phyloP scores from a whole-genome alignment of 805 yeast genomes.

The Yamadazyma philogaea region DNA sequence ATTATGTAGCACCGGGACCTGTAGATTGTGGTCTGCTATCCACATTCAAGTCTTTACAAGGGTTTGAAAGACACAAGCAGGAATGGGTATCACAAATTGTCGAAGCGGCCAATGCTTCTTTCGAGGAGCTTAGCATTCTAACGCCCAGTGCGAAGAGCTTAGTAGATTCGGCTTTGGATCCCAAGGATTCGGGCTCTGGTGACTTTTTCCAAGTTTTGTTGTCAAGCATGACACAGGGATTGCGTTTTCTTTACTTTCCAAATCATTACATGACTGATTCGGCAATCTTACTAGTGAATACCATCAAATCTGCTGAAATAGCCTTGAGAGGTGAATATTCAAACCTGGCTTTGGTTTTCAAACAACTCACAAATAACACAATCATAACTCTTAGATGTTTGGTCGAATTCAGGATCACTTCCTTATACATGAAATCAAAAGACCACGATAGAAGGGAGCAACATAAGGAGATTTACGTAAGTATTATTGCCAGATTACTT shows the following conservation, averaged over 20 bases:
- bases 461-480: slow-evolving; percentile 30
- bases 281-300: slow-evolving; percentile 44
- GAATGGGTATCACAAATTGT: slow-evolving; percentile 27
- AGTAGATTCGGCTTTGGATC: slow-evolving; percentile 16
- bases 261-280: slow-evolving; percentile 35
- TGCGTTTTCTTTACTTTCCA: slow-evolving; percentile 38
- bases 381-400: slow-evolving; percentile 55
- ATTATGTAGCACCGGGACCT: slow-evolving; percentile 19
- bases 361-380: slow-evolving; percentile 60
- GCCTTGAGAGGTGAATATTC: slow-evolving; percentile 52
- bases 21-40: slow-evolving; percentile 9
- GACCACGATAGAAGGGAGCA: slow-evolving; percentile 33
- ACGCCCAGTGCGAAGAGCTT: slow-evolving; percentile 27
- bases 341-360: slow-evolving; percentile 43
- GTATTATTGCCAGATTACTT: slow-evolving; percentile 31
- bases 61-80: slow-evolving; percentile 7
- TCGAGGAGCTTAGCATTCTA: slow-evolving; percentile 23
- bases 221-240: slow-evolving; percentile 33
- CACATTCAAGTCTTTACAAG: slow-evolving; percentile 13
- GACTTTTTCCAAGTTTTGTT: slow-evolving; percentile 28
- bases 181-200: slow-evolving; percentile 5
- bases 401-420: slow-evolving; percentile 38
- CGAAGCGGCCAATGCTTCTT: slow-evolving; percentile 18
- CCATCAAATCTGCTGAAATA: slow-evolving; percentile 65
- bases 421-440: slow-evolving; percentile 30